These are phyloP conservation scores for Xylaria sp. DNA, from an alignment of 2,329 filamentous ascomycete species.

Conservation along the genomic window DNA sequence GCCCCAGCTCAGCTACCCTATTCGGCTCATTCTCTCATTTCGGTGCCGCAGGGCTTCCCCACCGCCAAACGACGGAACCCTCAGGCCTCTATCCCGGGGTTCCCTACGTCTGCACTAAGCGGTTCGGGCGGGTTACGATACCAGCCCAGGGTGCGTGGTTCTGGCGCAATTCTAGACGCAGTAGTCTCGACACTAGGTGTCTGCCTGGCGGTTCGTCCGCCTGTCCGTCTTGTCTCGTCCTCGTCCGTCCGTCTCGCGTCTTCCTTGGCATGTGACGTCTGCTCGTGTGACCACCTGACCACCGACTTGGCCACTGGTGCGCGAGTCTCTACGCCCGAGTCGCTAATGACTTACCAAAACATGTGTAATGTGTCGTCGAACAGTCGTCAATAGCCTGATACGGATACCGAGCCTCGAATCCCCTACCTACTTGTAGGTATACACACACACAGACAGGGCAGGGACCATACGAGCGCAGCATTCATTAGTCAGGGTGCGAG, in stretches of 20 bases:
- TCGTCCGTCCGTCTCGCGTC: background rate
- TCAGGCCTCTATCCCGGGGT: background rate
- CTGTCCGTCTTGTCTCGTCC: background rate
- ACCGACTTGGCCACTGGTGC: background rate
- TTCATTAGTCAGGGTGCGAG: slow-evolving; percentile 5
- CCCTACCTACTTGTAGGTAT: too few species aligned
- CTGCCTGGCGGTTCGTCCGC: background rate
- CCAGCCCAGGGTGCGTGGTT: background rate
- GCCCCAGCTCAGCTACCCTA: slow-evolving; percentile 1
- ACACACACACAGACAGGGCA: background rate
- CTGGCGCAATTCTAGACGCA: slow-evolving; percentile 14
- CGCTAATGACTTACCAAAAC: slow-evolving; percentile 9
- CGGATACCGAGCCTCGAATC: slow-evolving; percentile 8
- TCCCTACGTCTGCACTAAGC: background rate
- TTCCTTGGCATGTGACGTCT: slow-evolving; percentile 16
- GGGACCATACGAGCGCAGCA: slow-evolving; percentile 1
- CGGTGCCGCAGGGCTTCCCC: slow-evolving; percentile 7
- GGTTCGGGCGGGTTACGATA: background rate
- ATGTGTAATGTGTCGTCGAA: background rate
- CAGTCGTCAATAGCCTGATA: background rate
- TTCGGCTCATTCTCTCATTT: slow-evolving; percentile 10
- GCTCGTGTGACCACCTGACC: slow-evolving; percentile 11
- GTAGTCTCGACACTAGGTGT: background rate
- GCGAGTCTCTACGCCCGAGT: background rate
- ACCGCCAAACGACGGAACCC: slow-evolving; percentile 2